Evolutionary conservation across 2,329 filamentous ascomycete genomes (phyloP).

Genomic region (Pseudocercospora fuligena): DNA sequence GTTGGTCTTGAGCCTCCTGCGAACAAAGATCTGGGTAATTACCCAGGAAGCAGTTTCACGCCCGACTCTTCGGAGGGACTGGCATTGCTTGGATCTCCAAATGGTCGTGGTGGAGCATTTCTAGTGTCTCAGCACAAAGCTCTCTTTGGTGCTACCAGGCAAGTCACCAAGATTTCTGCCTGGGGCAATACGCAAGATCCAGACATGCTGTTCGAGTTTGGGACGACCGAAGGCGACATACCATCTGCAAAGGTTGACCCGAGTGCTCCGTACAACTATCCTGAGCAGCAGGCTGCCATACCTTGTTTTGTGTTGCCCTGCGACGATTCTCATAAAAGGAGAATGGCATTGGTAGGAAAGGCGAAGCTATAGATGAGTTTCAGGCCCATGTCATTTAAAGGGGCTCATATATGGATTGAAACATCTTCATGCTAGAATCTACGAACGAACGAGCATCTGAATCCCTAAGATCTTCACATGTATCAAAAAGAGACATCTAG

Average conservation of each 20-base stretch:
- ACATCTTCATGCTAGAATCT: no score
- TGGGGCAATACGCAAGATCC: not conserved
- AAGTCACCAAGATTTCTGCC: not conserved
- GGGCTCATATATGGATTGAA: no score
- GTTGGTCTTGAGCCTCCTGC: not conserved
- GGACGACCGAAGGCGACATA: not conserved
- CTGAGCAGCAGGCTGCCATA: not conserved
- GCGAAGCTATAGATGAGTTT: not conserved
- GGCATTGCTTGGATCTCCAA: not conserved
- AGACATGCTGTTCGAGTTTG: constrained; percentile 2
- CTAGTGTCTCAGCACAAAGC: not conserved
- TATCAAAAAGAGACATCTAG: constrained; percentile 8
- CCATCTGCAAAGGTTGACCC: not conserved
- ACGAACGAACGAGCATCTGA: no score
- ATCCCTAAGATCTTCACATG: no score
- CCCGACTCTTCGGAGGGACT: not conserved
- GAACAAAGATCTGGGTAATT: not conserved
- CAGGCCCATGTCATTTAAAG: not conserved
- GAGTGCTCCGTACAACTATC: not conserved
- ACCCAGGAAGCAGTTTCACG: not conserved
- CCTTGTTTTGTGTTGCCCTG: constrained; percentile 1
- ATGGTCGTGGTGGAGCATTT: not conserved
- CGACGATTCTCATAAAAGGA: not conserved
- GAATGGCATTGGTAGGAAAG: not conserved
- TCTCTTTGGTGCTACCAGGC: not conserved